These are phyloP conservation scores for Ceriops decandra DNA, from an alignment of 345 rosid species.

Conservation along the genomic window DNA sequence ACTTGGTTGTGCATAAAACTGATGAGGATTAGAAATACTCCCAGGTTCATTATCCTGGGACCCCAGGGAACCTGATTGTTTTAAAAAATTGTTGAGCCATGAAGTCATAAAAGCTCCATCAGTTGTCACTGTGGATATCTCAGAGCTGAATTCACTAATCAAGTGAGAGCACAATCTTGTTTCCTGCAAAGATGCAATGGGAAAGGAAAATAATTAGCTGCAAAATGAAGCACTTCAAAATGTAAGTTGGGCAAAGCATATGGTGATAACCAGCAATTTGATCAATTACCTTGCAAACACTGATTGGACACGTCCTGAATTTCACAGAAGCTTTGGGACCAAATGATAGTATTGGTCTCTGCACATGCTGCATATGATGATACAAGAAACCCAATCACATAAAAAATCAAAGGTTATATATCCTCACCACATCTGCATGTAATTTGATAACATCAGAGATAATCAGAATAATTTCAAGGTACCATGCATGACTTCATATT, in stretches of 20 bases:
- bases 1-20: conserved; percentile 63
- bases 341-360: conserved; percentile 85
- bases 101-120: conserved; percentile 74
- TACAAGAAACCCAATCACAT: conserved; percentile 14
- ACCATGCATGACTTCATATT: background rate
- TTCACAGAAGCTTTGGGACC: conserved; percentile 88
- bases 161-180: conserved; percentile 67
- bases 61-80: conserved; percentile 51
- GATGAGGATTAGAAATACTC: conserved; percentile 44
- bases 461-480: background rate
- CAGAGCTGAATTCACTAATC: conserved; percentile 68
- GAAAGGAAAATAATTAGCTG: conserved; percentile 6
- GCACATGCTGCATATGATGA: conserved; percentile 72
- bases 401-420: conserved; percentile 6
- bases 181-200: conserved; percentile 49
- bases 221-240: background rate
- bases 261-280: conserved; percentile 7
- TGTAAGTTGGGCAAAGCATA: conserved; percentile 1
- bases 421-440: background rate
- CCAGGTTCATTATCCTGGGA: conserved; percentile 52
- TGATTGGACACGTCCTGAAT: conserved; percentile 75
- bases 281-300: conserved; percentile 80
- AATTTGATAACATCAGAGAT: conserved; percentile 6
- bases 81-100: conserved; percentile 79
- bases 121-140: conserved; percentile 53